Conservation (phyloP, 2,329 filamentous ascomycete genomes). For the Epichloe gansuensis region DNA sequence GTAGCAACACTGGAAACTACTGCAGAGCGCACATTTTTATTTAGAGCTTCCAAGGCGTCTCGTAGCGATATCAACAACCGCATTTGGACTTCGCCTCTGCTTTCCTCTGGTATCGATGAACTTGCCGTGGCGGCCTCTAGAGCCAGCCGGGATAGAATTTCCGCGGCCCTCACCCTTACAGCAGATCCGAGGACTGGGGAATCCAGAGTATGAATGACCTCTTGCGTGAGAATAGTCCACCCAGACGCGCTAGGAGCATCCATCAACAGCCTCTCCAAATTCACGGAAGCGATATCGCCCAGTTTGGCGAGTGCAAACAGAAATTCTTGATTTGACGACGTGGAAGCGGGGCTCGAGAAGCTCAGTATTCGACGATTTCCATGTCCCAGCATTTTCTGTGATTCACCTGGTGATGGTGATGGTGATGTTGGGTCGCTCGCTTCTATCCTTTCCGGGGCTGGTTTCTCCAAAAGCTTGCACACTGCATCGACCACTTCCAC, state of each 20-base stretch:
- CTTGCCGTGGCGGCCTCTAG: constrained; percentile 46
- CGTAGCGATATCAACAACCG: constrained; percentile 56
- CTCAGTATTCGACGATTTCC: constrained; percentile 33
- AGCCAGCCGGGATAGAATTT: constrained; percentile 46
- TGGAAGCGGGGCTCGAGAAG: constrained; percentile 29
- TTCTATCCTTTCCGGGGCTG: constrained; percentile 13
- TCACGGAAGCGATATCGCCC: constrained; percentile 59
- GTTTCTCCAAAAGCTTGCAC: constrained; percentile 51
- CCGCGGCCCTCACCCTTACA: constrained; percentile 47
- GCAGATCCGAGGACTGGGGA: constrained; percentile 34
- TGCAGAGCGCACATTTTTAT: constrained; percentile 36
- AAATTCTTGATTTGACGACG: constrained; percentile 46
- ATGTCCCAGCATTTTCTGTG: constrained; percentile 26
- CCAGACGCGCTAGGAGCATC: constrained; percentile 56
- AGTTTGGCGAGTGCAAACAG: constrained; percentile 61
- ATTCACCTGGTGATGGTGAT: constrained; percentile 12
- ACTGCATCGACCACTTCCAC: constrained; percentile 63
- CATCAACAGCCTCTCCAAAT: constrained; percentile 59
- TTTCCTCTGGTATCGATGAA: constrained; percentile 34
- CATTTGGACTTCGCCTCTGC: constrained; percentile 52
- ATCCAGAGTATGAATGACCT: constrained; percentile 39
- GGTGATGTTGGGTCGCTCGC: constrained; percentile 7
- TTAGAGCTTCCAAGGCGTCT: constrained; percentile 42
- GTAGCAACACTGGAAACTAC: constrained; percentile 47
- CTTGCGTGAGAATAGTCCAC: constrained; percentile 54